Conservation (phyloP, 345 rosid species). For the Toxicodendron radicans region DNA sequence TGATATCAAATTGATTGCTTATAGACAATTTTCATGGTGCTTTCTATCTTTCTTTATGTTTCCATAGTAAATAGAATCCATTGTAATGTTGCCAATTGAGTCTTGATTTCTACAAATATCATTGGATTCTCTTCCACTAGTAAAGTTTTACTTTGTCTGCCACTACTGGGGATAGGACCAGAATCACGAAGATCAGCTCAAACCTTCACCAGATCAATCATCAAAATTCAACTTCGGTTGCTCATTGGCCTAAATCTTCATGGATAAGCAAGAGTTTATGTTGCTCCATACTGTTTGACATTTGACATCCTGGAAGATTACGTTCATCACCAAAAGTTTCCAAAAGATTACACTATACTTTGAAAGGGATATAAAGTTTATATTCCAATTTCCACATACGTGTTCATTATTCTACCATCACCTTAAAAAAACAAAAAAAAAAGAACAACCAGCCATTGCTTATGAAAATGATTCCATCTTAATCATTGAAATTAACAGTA, state of each 20-base stretch:
- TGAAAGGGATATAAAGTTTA: background rate
- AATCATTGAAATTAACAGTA: no score
- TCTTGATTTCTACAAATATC: background rate
- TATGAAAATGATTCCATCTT: no score
- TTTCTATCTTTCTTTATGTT: background rate
- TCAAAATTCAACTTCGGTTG: background rate
- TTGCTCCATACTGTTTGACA: background rate
- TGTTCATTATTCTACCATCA: background rate
- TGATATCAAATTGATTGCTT: conserved; percentile 1
- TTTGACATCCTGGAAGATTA: background rate
- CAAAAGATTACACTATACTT: background rate
- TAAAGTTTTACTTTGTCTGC: background rate
- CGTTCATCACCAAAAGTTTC: background rate
- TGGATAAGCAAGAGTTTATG: background rate
- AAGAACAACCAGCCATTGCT: no score
- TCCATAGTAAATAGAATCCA: background rate
- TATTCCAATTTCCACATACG: background rate
- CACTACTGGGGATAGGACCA: background rate
- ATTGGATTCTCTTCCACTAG: conserved; percentile 12
- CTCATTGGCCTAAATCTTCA: background rate
- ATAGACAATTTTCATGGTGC: background rate
- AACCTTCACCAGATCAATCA: conserved; percentile 8
- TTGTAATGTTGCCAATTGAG: background rate
- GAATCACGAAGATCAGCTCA: background rate
- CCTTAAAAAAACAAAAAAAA: no score